Evolutionary conservation across 1,284 basidiomycete species (phyloP).

Genomic region (Sporisorium sorghi): DNA sequence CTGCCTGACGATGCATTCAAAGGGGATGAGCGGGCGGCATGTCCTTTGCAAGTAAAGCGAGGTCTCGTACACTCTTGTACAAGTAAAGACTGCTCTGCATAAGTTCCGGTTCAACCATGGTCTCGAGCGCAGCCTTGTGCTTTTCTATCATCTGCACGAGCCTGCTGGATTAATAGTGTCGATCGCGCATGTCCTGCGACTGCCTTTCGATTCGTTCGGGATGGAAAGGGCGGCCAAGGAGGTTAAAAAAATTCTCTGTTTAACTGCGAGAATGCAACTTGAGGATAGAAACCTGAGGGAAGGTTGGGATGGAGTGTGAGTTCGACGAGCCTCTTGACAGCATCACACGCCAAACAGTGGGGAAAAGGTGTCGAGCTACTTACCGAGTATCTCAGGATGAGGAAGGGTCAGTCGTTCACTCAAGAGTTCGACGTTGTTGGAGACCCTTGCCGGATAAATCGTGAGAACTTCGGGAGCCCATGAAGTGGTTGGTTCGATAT

Average conservation of each 20-base stretch:
- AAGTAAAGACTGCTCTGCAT: not conserved
- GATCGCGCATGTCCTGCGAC: not conserved
- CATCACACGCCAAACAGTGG: no score
- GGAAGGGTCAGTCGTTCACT: no score
- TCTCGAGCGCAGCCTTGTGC: not conserved
- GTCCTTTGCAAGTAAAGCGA: not conserved
- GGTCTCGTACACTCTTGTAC: not conserved
- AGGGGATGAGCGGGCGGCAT: not conserved
- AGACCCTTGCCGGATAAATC: constrained; percentile 6
- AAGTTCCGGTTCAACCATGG: not conserved
- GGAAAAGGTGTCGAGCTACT: no score
- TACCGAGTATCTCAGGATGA: no score
- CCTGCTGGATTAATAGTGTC: constrained; percentile 3
- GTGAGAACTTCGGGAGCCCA: not conserved
- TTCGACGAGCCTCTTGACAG: not conserved
- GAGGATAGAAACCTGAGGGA: no score
- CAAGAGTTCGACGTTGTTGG: not conserved
- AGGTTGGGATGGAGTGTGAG: not conserved
- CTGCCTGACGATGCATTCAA: not conserved
- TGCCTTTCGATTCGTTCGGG: constrained; percentile 10
- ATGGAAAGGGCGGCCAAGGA: constrained; percentile 12
- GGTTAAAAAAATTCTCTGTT: no score
- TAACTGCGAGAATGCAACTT: no score
- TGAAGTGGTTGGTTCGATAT: not conserved
- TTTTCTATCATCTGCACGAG: constrained; percentile 1